Percentiles rank a stretch among this genome's conserved stretches.
phyloP scores from a whole-genome alignment of 129 eudicot species.

The Escallonia herrerae region DNA sequence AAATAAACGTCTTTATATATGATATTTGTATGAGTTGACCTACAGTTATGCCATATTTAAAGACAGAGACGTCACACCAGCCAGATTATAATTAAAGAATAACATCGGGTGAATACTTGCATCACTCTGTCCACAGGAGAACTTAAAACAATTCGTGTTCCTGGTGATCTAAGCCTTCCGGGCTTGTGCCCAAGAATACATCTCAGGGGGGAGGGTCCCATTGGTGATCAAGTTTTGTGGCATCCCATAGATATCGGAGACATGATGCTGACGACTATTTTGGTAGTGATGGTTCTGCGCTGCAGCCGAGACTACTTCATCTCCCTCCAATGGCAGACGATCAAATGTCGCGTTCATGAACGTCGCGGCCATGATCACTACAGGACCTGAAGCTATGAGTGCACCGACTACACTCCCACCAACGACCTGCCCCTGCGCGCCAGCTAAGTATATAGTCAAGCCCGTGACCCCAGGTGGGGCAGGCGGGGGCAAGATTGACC shows the following conservation, averaged over 20 bases:
- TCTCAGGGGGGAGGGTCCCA: conserved; percentile 28
- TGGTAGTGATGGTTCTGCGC: conserved; percentile 31
- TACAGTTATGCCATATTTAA: no score
- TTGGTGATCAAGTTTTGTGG: conserved; percentile 36
- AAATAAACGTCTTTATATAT: no score
- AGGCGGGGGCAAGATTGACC: conserved; percentile 55
- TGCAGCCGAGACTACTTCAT: conserved; percentile 15
- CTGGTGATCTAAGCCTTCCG: conserved; percentile 15
- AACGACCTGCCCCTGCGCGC: conserved; percentile 64
- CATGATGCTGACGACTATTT: conserved; percentile 16
- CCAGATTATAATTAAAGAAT: no score
- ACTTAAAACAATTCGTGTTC: background rate
- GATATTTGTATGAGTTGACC: no score
- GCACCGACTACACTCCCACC: conserved; percentile 66
- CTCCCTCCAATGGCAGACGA: conserved; percentile 43
- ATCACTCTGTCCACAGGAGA: no score
- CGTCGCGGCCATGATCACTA: conserved; percentile 62
- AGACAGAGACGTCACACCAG: no score
- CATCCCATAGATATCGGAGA: conserved; percentile 37
- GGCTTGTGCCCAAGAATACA: conserved; percentile 45
- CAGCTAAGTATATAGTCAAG: conserved; percentile 53
- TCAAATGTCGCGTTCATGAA: conserved; percentile 62
- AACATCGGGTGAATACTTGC: no score
- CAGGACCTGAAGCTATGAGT: conserved; percentile 61
- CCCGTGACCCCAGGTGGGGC: conserved; percentile 51